Evolutionary conservation across 116 monocot species (phyloP), one percentile per base, ranked within the genome.

Genomic region (Iris pallida): DNA sequence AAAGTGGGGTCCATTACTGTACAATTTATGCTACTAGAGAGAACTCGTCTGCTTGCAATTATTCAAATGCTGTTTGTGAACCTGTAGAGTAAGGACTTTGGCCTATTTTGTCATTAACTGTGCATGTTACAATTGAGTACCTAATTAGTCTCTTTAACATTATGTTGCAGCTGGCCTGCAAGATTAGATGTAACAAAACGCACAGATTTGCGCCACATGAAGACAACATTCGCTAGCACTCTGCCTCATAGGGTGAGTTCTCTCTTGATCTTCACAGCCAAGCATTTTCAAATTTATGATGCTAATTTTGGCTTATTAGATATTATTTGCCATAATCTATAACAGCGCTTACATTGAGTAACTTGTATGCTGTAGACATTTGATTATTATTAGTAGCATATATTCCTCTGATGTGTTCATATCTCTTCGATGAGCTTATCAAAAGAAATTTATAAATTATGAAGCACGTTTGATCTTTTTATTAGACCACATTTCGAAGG

Each of bases 1-100:
- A 98, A 90, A 98, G 98, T 76, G 98, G 93, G 13, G 82, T 90
- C 69, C 89, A 76, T 65, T 98, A 88, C 71, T 98, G 98, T 71
- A 68, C 79, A 68, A 64, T 98, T 53, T 82, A 79, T 90, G 98
- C 93, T 49, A 78, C 19, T 20, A 80, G 90, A 80, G 84, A 82
- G 72, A 76, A 71, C 6, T 82, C 83, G 8, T 65, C 57, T 73
- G 59, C 76, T 59, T 98, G 98, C 69, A 93, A 84, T 68, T 93
- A 98, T 70, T 69, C 75, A 59, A 77, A 71, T 76, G 62, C 69
- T 44, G 45, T 72, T 4, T 61, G 87, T 69, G 93, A 98, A 82
- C 98, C 98, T 47, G 70, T 76, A 71, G 86, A 86, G 98, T 98
- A 90, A 84, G 98, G 16, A 67, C 65, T n/a, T 68, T 61, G n/a